Base-by-base conservation (phyloP, 2,329 filamentous ascomycete species). In the Fusarium sp. region DNA sequence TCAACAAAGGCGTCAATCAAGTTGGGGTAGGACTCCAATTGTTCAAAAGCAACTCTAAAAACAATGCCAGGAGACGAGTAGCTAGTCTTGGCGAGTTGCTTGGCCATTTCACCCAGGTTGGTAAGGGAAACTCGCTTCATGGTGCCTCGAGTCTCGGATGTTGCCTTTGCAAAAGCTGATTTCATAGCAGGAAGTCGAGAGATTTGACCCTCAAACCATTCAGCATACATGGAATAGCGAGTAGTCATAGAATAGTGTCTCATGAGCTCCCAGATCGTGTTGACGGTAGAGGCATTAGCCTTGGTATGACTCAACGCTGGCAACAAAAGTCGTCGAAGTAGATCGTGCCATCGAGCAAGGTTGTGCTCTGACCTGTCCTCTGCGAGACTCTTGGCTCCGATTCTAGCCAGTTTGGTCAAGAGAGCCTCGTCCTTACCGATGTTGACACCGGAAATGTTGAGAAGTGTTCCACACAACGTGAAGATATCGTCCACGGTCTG, bases 1-100 rank as follows among this genome's bases (percentile, higher is more conserved):
- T 98, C 94, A 16, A 98, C 94, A 66, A 99, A 93, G 8, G 94
- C 93, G 67, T 97, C 93, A 60, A 97, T 97, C 65, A 99, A 87
- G 77, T 98, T 99, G 77, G 92, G 92, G 78, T 99, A 99, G 0
- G 92, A 91, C 80, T 99, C 94, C 63, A 98, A 93, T 79, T 98
- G 94, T 67, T 91, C 91, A 62, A 99, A 89, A 9, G 94, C 94
- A 60, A 95, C 92, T 75, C 90, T 90, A 82, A 98, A 97, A 25
- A 98, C 94, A 60, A 97, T 87, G 27, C 95, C 95, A 3, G 96
- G 97, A 45, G 94, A 96, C 2, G 94, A 91, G 75, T 94, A 92
- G 27, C 94, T 94, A n/a, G 94, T 92, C 80, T 98, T 98, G 11
- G 95, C 94, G 30, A 99, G 86, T 40, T 91, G 90, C 76, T 94